Base-by-base conservation (phyloP, 2,329 filamentous ascomycete species). In the Fonsecaea monophora region DNA sequence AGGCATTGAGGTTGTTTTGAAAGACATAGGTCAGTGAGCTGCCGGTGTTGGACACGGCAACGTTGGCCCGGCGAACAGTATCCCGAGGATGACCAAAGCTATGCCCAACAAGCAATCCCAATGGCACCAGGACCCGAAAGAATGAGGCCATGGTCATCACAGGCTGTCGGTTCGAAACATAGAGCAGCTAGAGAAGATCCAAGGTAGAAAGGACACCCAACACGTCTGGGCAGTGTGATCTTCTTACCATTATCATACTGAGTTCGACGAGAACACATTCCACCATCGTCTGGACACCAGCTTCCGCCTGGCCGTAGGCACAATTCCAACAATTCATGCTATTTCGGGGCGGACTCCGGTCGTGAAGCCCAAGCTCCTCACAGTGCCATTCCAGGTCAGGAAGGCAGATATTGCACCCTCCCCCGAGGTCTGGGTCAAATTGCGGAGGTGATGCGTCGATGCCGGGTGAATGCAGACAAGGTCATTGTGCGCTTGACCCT, bases 1-100 rank as follows among this genome's bases (percentile, higher is more conserved):
- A 82, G 7, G 76, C 78, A 71, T 86, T 86, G 30, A 86, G 76
- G 48, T 85, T 85, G 74, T 86, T 86, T 71, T 85, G 83, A 66
- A 83, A 86, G 8, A 85, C 72, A 6, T 85, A 75, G 0, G 82
- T 84, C 61, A 85, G 71, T 1, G 83, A 85, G 0, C 79, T 82
- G 30, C 78, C 70, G 10, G 76, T 68, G 65, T 82, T 82, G 57
- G 55, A 67, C 21, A 64, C 61, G n/a, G 59, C 25, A 21, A 57
- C 40, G 21, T 38, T 40, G 21, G 60, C 61, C 40, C 61, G 60
- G n/a, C 45, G 60, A 32, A 25, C 37, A 15, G 30, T 15, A 21
- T 61, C 48, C 53, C 61, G 35, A 15, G 65, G 65, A 53, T 67
- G 60, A 15, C 32, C 38, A 13, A 32, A n/a, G n/a, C 55, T 40